Evolutionary conservation across 805 yeast species (phyloP), one percentile per base, ranked within the genome.

Genomic region (Yamadazyma tumulicola): DNA sequence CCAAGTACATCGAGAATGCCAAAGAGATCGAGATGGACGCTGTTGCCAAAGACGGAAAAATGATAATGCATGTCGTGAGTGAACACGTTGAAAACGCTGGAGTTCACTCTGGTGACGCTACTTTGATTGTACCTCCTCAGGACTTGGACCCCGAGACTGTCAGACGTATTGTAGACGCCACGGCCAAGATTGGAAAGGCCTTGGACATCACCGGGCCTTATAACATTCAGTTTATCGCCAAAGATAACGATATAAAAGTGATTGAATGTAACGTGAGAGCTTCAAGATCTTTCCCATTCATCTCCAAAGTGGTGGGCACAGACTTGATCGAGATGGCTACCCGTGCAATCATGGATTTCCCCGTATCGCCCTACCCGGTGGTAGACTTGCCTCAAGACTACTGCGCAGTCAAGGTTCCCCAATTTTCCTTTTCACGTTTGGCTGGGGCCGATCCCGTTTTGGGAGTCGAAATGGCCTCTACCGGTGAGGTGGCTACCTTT

Each of bases 391-490:
- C 97, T 40, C 87, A 81, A 52, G 91, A 91, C 59, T 91, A 88
- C 67, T 94, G 99, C 42, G 54, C 56, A 20, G 54, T 55, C 15
- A 93, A 93, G 69, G 97, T 91, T 36, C 98, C 99, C 31, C 99
- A 93, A 69, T 93, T 93, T 67, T 91, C 97, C 6, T 93, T 93
- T 72, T 89, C 97, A 25, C 81, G 99, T 70, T 74, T 93, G 54
- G 97, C 97, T 13, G 99, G 98, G 48, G 99, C 99, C 32, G 99
- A 93, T 64, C 99, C 99, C 45, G 89, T 85, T 75, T 74, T 93
- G 57, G 98, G 98, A 46, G 98, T 93, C 48, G 99, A 93, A 70
- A 93, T 93, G 99, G 82, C 97, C 5, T 89, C 97, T 9, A 93
- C 99, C 34, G 99, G 99, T 64, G 99, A 93, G 69, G 85, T 93